Conservation (phyloP, 352 stramenopile species). For the Phytophthora fragariae region DNA sequence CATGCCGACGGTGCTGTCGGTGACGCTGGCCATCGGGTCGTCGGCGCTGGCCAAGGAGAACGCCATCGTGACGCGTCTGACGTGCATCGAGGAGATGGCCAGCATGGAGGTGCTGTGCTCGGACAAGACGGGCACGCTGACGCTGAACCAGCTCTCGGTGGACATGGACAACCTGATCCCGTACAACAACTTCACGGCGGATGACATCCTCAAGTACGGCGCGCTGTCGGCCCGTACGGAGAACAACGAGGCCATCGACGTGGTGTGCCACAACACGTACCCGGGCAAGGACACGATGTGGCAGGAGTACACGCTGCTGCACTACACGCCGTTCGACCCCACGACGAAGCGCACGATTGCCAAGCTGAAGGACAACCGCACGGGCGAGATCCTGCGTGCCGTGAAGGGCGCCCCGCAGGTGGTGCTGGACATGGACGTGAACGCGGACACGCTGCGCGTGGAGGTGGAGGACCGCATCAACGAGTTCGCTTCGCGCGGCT, state of each 20-base stretch:
- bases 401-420: constrained; percentile 94
- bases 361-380: constrained; percentile 84
- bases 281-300: constrained; percentile 84
- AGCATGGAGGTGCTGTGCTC: constrained; percentile 94
- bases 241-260: constrained; percentile 83
- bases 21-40: constrained; percentile 91
- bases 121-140: constrained; percentile 96
- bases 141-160: constrained; percentile 96
- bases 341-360: constrained; percentile 93
- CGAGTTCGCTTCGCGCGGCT: constrained; percentile 76
- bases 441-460: constrained; percentile 21
- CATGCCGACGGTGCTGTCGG: constrained; percentile 93
- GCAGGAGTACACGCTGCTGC: constrained; percentile 75
- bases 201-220: constrained; percentile 69
- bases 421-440: constrained; percentile 84
- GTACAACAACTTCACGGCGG: constrained; percentile 67
- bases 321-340: constrained; percentile 88
- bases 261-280: constrained; percentile 80
- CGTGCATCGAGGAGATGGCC: constrained; percentile 93
- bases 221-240: constrained; percentile 72
- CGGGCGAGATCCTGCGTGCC: constrained; percentile 86
- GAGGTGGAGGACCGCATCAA: constrained; percentile 86
- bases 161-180: constrained; percentile 86
- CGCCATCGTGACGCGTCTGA: constrained; percentile 93
- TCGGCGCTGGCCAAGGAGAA: constrained; percentile 90